A percentile compares a stretch with the other conserved stretches of the same genome.
Evolutionary conservation across 2,329 filamentous ascomycete genomes (phyloP).

Genomic region (Fusarium redolens): DNA sequence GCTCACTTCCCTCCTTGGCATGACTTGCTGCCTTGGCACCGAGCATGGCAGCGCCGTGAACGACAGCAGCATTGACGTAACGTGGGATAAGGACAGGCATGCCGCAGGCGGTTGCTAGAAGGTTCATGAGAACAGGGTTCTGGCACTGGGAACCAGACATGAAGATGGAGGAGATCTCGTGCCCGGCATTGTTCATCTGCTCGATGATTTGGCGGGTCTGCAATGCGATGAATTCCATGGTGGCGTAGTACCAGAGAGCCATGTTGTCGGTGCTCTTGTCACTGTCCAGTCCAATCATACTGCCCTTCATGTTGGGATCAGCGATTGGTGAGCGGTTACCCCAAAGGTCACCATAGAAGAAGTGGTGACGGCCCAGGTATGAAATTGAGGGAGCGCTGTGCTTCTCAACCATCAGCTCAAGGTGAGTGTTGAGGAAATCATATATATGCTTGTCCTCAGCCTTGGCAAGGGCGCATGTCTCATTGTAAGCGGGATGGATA

Average conservation of each 20-base stretch:
- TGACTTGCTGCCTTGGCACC: slow-evolving; percentile 96
- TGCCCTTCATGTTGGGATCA: slow-evolving; percentile 91
- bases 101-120: slow-evolving; percentile 89
- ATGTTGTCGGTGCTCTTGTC: slow-evolving; percentile 90
- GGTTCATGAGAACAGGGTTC: slow-evolving; percentile 89
- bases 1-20: slow-evolving; percentile 73
- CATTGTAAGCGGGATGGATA: slow-evolving; percentile 89
- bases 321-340: slow-evolving; percentile 96
- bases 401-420: slow-evolving; percentile 79
- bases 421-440: slow-evolving; percentile 90
- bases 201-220: slow-evolving; percentile 97
- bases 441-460: slow-evolving; percentile 91
- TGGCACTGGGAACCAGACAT: slow-evolving; percentile 99
- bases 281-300: slow-evolving; percentile 85
- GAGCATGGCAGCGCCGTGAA: slow-evolving; percentile 98
- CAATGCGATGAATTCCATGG: slow-evolving; percentile 97
- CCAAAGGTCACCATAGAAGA: slow-evolving; percentile 98
- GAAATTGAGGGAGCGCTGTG: slow-evolving; percentile 79
- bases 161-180: slow-evolving; percentile 92
- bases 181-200: slow-evolving; percentile 90
- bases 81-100: slow-evolving; percentile 94
- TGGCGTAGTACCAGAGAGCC: slow-evolving; percentile 92
- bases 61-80: slow-evolving; percentile 95
- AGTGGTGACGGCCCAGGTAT: slow-evolving; percentile 91
- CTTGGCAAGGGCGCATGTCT: slow-evolving; percentile 81